A percentile compares a stretch with the other conserved stretches of the same genome.
Evolutionary conservation across 2,329 filamentous ascomycete genomes (phyloP).

Genomic region (Coniochaeta ligniaria): DNA sequence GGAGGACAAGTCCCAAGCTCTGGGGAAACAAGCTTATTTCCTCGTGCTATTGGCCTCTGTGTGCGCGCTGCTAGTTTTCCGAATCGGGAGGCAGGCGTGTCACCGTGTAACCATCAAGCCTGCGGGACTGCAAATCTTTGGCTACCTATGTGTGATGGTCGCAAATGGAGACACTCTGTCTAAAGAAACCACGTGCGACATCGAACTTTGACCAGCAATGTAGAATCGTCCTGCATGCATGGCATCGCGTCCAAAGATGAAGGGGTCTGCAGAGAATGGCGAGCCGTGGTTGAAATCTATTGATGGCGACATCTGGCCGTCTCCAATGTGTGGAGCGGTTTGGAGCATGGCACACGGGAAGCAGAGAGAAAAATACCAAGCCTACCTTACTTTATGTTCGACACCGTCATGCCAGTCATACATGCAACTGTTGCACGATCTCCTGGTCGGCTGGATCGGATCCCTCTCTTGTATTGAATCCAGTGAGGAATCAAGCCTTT

Average conservation of each 20-base stretch:
- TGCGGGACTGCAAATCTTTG: neutral
- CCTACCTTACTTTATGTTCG: too few relatives aligned
- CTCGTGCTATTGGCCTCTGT: neutral
- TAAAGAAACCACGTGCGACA: neutral
- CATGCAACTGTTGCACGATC: neutral
- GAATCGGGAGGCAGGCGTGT: neutral
- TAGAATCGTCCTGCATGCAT: too few relatives aligned
- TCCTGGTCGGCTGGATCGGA: neutral
- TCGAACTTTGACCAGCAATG: too few relatives aligned
- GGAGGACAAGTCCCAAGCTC: neutral
- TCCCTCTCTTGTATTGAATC: neutral
- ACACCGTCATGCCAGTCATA: neutral
- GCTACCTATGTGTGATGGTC: neutral
- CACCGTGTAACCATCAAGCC: neutral
- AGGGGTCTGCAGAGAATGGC: too few relatives aligned
- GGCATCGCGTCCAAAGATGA: too few relatives aligned
- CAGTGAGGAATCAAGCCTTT: neutral
- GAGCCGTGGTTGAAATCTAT: too few relatives aligned
- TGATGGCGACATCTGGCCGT: too few relatives aligned
- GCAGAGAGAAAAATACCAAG: neutral
- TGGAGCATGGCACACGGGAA: neutral
- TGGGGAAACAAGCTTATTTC: neutral
- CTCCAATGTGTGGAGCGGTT: neutral
- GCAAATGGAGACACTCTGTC: neutral
- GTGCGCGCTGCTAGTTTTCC: neutral